Evolutionary conservation across 495 filamentous ascomycete genomes (phyloP), one percentile per base, ranked within the genome.

Genomic region (Jackrogersella minutella): DNA sequence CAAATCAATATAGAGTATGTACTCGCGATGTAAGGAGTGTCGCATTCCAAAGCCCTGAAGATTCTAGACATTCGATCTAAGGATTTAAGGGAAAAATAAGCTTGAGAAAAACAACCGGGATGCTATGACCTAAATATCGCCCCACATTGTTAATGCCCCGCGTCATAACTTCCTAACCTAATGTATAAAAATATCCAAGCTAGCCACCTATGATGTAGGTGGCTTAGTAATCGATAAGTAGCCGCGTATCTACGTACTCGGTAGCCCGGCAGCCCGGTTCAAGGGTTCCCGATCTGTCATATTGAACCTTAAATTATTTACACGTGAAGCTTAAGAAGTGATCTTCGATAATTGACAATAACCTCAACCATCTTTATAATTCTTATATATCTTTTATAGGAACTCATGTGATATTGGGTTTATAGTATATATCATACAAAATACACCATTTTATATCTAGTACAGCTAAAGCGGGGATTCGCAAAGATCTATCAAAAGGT

Each of bases 111-210:
- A 39, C 36, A 56, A 44, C 51, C 50, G 58, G 43, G 58, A 57
- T 62, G 44, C 30, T 13, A 60, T 62, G n/a, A 43, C 44, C 43
- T 30, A 62, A 63, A 52, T 26, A 34, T 68, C 34, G 54, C 65
- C 65, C 65, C 65, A 63, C 40, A 28, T 36, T 36, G 33, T 11
- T 10, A 3, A 19, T 66, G 59, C 65, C 65, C 65, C 65, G 59
- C 65, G 59, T 68, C 40, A 50, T 68, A 56, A 30, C 31, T 30
- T 52, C 49, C 28, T 52, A 36, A n/a, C n/a, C n/a, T n/a, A n/a
- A n/a, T n/a, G n/a, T n/a, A n/a, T n/a, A n/a, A n/a, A n/a, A n/a
- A n/a, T n/a, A n/a, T n/a, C n/a, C n/a, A n/a, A n/a, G n/a, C n/a
- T n/a, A n/a, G n/a, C n/a, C 24, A 10, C 30, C 34, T 49, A 49